phyloP scores from a whole-genome alignment of 2,329 filamentous ascomycete genomes.

The Arthrobotrys entomopaga region DNA sequence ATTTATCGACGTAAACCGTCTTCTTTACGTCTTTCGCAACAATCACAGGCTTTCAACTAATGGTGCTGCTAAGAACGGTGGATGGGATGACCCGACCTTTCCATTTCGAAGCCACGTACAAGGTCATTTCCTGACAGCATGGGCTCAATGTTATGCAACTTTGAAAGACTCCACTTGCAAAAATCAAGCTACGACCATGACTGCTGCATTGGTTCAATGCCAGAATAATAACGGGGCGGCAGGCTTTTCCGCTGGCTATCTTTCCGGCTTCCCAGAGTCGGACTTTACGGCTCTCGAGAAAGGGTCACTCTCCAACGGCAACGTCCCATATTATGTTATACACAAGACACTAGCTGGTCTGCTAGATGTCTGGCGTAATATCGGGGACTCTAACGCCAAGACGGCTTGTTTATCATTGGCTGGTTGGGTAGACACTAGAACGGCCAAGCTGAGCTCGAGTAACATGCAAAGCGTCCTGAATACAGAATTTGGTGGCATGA shows the following conservation, averaged over 20 bases:
- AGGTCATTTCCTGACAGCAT: constrained; percentile 67
- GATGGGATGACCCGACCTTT: constrained; percentile 69
- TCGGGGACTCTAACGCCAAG: constrained; percentile 64
- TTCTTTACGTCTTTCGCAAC: constrained; percentile 66
- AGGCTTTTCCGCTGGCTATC: constrained; percentile 65
- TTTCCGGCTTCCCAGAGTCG: constrained; percentile 68
- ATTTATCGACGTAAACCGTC: constrained; percentile 64
- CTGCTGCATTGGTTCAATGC: constrained; percentile 66
- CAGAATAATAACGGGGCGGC: constrained; percentile 66
- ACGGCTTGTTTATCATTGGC: constrained; percentile 65
- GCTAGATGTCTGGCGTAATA: constrained; percentile 66
- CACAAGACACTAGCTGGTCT: constrained; percentile 68
- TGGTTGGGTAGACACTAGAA: constrained; percentile 66
- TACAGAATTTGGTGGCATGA: constrained; percentile 69
- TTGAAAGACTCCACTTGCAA: constrained; percentile 64
- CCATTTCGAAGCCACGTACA: constrained; percentile 68
- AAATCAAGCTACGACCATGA: constrained; percentile 65
- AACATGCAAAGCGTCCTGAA: constrained; percentile 66
- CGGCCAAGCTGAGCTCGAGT: constrained; percentile 62
- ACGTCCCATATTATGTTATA: constrained; percentile 68
- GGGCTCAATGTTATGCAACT: constrained; percentile 66
- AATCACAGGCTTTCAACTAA: constrained; percentile 66
- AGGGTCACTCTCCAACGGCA: constrained; percentile 65
- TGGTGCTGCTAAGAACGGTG: constrained; percentile 65
- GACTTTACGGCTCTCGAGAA: constrained; percentile 65